Base-by-base conservation (phyloP, 1,139 yeast species). In the Nadsonia starkeyi-henricii region DNA sequence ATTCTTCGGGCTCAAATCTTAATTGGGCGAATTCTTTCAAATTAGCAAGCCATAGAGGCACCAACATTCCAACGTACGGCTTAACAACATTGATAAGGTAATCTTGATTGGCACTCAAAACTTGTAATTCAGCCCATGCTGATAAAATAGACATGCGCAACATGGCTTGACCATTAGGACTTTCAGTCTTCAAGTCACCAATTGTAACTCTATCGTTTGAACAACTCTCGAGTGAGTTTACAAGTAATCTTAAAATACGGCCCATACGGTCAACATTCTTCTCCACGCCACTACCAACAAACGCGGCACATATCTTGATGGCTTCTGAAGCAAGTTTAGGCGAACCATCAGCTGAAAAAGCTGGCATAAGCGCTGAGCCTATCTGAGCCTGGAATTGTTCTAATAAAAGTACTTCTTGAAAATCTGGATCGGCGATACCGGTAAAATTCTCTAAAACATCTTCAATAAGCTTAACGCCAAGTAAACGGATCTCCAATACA, bases 321-420 rank as follows among this genome's bases (percentile, higher is more conserved):
- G 96, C 96, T 52, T 77, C 77, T 19, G 85, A 78, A 3, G 93
- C 88, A 0, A 86, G 75, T 45, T 75, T 75, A 1, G 93, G 77
- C 23, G 83, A 81, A 49, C 88, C 81, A 26, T 81, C 88, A 2
- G 75, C 70, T 43, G 75, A 75, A 65, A 91, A 91, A n/a, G 95
- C 86, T 0, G 97, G 96, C 46, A 88, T 76, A 51, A 91, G 71
- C 0, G 97, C 95, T 53, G 95, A 81, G 13, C 86, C 82, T 18
- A 91, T 84, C 58, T 88, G 96, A 0, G 97, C 97, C 59, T 91
- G 96, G 58, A 85, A 95, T 63, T 88, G 96, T 57, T 85, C 95
- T 50, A 91, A 69, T 13, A 88, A 71, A 0, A 93, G 78, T 12
- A 76, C 76, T 1, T 80, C 79, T 0, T 85, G 81, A 57, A 81